Evolutionary conservation across 371 early-diverging fungal species (phyloP).

Genomic region (Sporodiniella umbellata): DNA sequence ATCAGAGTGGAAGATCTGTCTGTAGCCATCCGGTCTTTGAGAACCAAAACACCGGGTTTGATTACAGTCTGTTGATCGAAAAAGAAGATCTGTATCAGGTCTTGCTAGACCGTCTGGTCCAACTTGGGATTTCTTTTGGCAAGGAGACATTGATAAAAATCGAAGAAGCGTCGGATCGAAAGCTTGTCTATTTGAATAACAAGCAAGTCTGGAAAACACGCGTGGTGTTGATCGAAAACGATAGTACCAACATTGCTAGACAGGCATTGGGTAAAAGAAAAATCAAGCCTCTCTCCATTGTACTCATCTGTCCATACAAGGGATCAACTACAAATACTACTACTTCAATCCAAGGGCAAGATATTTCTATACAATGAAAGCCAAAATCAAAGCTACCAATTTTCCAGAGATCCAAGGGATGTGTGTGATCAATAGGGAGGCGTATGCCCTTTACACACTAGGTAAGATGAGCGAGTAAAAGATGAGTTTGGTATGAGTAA

Average conservation of each 20-base stretch:
- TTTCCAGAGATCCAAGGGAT: conserved; percentile 26
- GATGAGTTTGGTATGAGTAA: too few relatives aligned
- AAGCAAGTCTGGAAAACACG: conserved; percentile 20
- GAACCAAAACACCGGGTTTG: conserved; percentile 21
- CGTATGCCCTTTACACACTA: conserved; percentile 17
- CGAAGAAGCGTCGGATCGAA: conserved; percentile 11
- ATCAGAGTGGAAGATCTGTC: conserved; percentile 8
- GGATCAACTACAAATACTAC: neutral
- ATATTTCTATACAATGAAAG: conserved; percentile 32
- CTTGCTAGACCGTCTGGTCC: conserved; percentile 13
- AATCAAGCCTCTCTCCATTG: neutral
- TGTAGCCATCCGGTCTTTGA: conserved; percentile 33
- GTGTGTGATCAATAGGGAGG: conserved; percentile 24
- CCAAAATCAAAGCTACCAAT: conserved; percentile 16
- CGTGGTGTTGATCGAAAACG: conserved; percentile 35
- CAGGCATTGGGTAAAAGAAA: conserved; percentile 35
- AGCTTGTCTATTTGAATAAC: conserved; percentile 7
- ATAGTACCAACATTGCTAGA: conserved; percentile 29
- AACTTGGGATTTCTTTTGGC: conserved; percentile 16
- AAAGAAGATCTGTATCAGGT: conserved; percentile 10
- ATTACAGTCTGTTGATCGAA: conserved; percentile 25
- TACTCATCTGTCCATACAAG: neutral
- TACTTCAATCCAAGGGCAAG: neutral
- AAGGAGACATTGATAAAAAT: conserved; percentile 28
- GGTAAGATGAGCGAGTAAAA: too few relatives aligned